phyloP scores from a whole-genome alignment of 2,329 filamentous ascomycete genomes.

The Didymella lethalis region DNA sequence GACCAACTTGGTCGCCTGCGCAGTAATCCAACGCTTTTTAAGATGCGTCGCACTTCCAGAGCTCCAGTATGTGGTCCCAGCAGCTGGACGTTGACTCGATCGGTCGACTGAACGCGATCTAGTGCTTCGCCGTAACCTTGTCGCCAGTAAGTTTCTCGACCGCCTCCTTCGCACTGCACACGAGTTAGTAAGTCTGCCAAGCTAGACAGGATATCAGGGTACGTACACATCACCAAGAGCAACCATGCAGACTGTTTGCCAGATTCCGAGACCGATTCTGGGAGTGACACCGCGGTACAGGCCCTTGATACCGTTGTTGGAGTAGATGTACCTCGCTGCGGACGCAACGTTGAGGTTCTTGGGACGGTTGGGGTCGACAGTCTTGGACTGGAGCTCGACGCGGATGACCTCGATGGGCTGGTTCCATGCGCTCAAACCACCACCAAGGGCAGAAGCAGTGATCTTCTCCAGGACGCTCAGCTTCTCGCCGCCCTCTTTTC shows the following conservation, averaged over 20 bases:
- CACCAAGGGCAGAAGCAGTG: constrained; percentile 82
- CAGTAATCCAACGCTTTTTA: constrained; percentile 9
- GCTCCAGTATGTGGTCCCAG: not conserved
- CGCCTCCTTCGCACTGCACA: constrained; percentile 67
- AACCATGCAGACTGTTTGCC: constrained; percentile 99
- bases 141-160: constrained; percentile 72
- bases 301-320: constrained; percentile 85
- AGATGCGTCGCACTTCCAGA: constrained; percentile 3
- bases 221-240: constrained; percentile 96
- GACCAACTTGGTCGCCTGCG: constrained; percentile 6
- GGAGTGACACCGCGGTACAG: constrained; percentile 95
- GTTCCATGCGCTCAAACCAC: constrained; percentile 97
- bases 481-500: constrained; percentile 82
- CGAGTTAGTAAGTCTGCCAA: constrained; percentile 31
- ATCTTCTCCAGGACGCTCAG: constrained; percentile 87
- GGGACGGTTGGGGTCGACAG: constrained; percentile 93
- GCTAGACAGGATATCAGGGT: constrained; percentile 1
- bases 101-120: constrained; percentile 46
- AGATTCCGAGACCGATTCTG: constrained; percentile 92
- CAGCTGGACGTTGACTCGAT: constrained; percentile 7
- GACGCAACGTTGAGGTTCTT: constrained; percentile 99
- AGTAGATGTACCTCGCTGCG: constrained; percentile 83
- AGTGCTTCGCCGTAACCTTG: constrained; percentile 70
- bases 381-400: constrained; percentile 99
- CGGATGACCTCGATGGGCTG: constrained; percentile 99